A percentile compares a stretch with the other conserved stretches of the same genome.
phyloP scores from a whole-genome alignment of 176 grass and related monocot species.

The Oryza rufipogon region DNA sequence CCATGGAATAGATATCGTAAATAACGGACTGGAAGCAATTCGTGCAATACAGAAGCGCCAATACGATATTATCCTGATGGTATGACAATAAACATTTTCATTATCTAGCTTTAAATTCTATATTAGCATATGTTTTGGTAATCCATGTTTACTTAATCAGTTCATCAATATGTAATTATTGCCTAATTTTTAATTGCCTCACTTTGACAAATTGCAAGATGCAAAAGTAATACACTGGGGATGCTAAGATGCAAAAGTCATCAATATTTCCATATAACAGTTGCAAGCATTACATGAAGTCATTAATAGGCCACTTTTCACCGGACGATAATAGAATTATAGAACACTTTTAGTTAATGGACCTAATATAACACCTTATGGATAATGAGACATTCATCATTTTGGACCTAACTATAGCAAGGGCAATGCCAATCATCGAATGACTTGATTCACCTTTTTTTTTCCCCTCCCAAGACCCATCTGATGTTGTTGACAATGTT shows the following conservation, averaged over 20 bases:
- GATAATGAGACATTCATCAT: slow-evolving; percentile 4
- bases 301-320: neutral
- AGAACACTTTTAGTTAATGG: slow-evolving; percentile 6
- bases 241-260: neutral
- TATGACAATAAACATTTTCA: slow-evolving; percentile 42
- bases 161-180: slow-evolving; percentile 25
- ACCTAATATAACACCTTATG: neutral
- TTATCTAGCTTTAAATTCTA: slow-evolving; percentile 14
- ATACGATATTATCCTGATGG: slow-evolving; percentile 95
- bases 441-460: neutral
- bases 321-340: neutral
- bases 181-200: slow-evolving; percentile 8
- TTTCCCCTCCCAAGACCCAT: neutral
- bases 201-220: slow-evolving; percentile 9
- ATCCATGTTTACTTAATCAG: slow-evolving; percentile 22
- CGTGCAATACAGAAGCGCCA: slow-evolving; percentile 62
- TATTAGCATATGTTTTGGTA: slow-evolving; percentile 23
- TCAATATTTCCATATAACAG: slow-evolving; percentile 19
- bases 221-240: no score
- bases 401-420: slow-evolving; percentile 21
- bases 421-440: neutral
- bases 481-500: slow-evolving; percentile 11
- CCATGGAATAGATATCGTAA: slow-evolving; percentile 72
- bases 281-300: neutral
- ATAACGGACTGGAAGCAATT: slow-evolving; percentile 87